Evolutionary conservation across 345 rosid genomes (phyloP).

Genomic region (Sisymbrium altissimum): DNA sequence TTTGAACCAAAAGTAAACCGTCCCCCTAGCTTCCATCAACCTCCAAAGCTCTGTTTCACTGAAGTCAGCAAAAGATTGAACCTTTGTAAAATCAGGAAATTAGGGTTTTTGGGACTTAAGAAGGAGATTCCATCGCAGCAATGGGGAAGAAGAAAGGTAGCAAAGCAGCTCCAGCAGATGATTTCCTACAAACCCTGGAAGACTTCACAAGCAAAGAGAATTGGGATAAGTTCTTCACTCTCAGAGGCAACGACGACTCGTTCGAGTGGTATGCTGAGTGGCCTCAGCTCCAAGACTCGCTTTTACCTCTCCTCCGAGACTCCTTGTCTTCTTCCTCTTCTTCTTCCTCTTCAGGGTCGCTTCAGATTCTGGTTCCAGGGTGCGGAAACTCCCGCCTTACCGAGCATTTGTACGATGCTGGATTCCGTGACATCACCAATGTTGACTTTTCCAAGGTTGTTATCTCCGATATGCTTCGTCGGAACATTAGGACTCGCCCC

Average conservation of each 20-base stretch:
- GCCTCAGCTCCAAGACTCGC: conserved; percentile 66
- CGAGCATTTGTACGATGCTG: conserved; percentile 81
- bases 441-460: conserved; percentile 89
- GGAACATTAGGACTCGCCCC: conserved; percentile 74
- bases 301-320: conserved; percentile 50
- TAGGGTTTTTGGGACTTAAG: conserved; percentile 23
- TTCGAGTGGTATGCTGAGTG: conserved; percentile 99
- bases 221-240: conserved; percentile 90
- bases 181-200: conserved; percentile 57
- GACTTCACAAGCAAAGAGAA: conserved; percentile 98
- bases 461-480: conserved; percentile 82
- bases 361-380: conserved; percentile 80
- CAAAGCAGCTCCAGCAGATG: conserved; percentile 31
- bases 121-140: not conserved
- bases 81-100: not conserved
- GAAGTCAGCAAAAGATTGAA: too few relatives aligned
- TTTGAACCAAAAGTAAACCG: conserved; percentile 13
- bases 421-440: conserved; percentile 65
- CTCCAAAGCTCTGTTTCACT: conserved; percentile 4
- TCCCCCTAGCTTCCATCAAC: not conserved
- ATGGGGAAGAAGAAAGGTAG: conserved; percentile 65
- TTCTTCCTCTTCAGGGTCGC: conserved; percentile 25
- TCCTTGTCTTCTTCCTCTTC: not conserved
- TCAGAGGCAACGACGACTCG: conserved; percentile 71
- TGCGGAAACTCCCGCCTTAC: conserved; percentile 88